Evolutionary conservation across 192 early-diverging fungal genomes (phyloP), one percentile per base, ranked within the genome.

Genomic region (Diversispora epigaea): DNA sequence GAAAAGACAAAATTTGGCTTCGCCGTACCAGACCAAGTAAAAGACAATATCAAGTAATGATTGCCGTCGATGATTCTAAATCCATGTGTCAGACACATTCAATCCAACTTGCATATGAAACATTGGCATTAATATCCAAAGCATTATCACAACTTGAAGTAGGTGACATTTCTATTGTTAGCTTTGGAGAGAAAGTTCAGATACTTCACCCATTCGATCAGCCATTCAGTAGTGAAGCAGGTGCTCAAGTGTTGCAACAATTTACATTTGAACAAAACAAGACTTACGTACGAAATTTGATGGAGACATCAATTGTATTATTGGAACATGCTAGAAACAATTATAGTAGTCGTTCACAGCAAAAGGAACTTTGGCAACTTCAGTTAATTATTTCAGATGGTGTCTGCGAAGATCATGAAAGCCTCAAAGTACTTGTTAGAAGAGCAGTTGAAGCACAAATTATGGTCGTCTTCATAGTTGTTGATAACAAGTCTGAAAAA

Each of bases 1-100:
- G 96, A 84, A 99, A 99, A 84, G 98, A 99, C 84, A 99, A 99
- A 86, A 99, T 99, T 77, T 99, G 98, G 98, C 82, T 99, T 71
- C 89, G 96, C 9, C 90, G 98, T 58, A 98, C 96, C 22, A 97
- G 96, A 81, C 96, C 96, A 19, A 93, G 91, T 76, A 96, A 98
- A 76, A 89, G 98, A 61, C 93, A 93, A 74, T 99, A 99, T 84
- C 96, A 99, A 82, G 93, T 99, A 52, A 94, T 99, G 93, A 91
- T 99, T 39, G 87, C 96, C 4, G 89, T 99, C 45, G 98, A 99
- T 79, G 97, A 99, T 81, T 98, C 96, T 61, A 91, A 91, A 72
- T 99, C 98, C 44, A 99, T 99, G 98, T 89, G 92, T 25, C 91
- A 96, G 80, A 89, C 91, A 1, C 88, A 88, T 58, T 88, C 88